These are phyloP conservation scores for Erythrophleum ivorense DNA, from an alignment of 331 rosid genomes.

Conservation along the genomic window DNA sequence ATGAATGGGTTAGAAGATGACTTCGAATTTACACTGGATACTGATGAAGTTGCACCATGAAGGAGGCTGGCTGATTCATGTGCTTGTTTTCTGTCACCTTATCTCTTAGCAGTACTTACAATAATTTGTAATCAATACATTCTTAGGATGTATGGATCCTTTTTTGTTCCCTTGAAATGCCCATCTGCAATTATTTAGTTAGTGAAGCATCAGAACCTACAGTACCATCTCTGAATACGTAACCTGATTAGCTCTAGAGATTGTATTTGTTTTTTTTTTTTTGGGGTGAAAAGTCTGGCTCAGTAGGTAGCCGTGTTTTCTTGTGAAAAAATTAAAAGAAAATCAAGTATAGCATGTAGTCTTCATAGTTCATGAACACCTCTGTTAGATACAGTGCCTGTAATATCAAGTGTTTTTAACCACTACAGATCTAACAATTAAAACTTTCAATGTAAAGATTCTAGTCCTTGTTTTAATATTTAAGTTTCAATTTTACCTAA, in stretches of 20 bases:
- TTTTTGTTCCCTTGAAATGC: background rate
- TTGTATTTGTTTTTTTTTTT: background rate
- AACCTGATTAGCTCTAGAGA: background rate
- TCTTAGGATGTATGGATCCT: background rate
- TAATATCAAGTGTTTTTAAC: background rate
- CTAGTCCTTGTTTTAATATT: constrained; percentile 1
- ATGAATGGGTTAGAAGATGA: background rate
- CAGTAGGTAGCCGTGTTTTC: background rate
- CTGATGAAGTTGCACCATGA: background rate
- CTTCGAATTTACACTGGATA: background rate
- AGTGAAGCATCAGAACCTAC: background rate
- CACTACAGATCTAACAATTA: background rate
- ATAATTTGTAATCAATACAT: background rate
- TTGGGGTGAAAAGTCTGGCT: background rate
- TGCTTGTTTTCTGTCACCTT: background rate
- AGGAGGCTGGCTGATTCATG: background rate
- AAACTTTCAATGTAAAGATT: background rate
- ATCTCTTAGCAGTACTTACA: background rate
- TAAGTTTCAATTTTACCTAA: background rate
- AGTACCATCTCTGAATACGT: background rate
- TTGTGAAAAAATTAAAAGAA: background rate
- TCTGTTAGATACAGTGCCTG: background rate
- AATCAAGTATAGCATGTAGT: background rate
- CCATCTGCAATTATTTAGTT: background rate
- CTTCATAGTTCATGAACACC: background rate